Base-by-base conservation (phyloP, 768 basidiomycete genomes). In the Hemileccinum rubropunctum region DNA sequence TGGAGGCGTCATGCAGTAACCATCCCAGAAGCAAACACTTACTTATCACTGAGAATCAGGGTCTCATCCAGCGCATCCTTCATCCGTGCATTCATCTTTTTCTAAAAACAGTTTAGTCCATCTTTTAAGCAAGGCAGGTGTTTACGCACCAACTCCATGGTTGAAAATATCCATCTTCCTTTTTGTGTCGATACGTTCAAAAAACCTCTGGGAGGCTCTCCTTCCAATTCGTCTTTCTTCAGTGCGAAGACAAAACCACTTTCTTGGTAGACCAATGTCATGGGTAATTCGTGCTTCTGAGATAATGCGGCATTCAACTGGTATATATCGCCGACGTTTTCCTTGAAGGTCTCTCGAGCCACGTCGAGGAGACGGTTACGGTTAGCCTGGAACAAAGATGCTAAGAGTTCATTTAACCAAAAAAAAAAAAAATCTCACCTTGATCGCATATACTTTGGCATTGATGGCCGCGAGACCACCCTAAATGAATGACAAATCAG, bases 261-360 rank as follows among this genome's bases (percentile, higher is more conserved):
- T 42, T 84, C 86, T 64, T 88, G 84, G 60, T 90, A 90, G 5
- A 82, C 69, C 10, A 91, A 69, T 7, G 77, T 73, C 18, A 93
- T 61, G 0, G 88, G 86, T 2, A 94, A 69, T 4, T 75, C 74
- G 56, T 90, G 79, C 52, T 79, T 71, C 51, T 88, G 81, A 0
- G 81, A 73, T 13, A 92, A 69, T 0, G 70, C 71, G 14, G 73
- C 72, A 51, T 80, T 81, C 32, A 93, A 72, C 46, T 84, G 77
- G 54, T 84, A 83, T 46, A 97, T 91, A 61, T 99, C 95, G 14
- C 82, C 79, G 38, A 95, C 78, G 57, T 95, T 95, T 66, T 99
- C 95, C 58, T 87, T 91, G 73, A 86, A 98, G 0, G 95, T 95
- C 65, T 92, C 92, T 3, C 97, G 80, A 2, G 95, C 97, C 7